Conservation (phyloP, 116 monocot genomes). For the Thalassia testudinum region DNA sequence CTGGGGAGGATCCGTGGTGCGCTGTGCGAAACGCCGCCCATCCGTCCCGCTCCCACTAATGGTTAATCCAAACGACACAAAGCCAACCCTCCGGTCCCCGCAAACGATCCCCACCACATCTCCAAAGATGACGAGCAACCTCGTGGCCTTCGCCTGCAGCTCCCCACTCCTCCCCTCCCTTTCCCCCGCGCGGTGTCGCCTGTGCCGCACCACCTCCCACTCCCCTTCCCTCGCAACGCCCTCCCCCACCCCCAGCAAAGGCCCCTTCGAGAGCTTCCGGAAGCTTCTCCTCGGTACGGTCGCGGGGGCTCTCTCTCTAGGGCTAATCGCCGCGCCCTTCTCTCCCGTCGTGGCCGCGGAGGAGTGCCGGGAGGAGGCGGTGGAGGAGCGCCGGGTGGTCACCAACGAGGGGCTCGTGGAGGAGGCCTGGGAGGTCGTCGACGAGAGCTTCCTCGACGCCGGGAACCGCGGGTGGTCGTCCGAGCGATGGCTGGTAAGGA, state of each 20-base stretch:
- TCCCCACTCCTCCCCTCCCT: not conserved
- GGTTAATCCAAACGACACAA: too few relatives aligned
- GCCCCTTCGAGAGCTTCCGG: not conserved
- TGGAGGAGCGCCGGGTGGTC: conserved; percentile 13
- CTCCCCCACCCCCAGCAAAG: not conserved
- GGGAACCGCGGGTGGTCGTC: conserved; percentile 55
- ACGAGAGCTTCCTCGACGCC: conserved; percentile 59
- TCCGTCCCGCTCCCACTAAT: too few relatives aligned
- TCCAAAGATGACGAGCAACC: too few relatives aligned
- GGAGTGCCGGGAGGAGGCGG: conserved; percentile 10
- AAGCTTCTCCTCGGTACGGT: not conserved
- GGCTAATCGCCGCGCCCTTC: not conserved
- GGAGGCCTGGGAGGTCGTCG: conserved; percentile 96
- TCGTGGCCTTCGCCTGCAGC: not conserved
- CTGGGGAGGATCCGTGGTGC: too few relatives aligned
- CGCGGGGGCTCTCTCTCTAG: conserved; percentile 3
- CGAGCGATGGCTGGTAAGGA: conserved; percentile 54
- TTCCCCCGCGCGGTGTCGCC: not conserved
- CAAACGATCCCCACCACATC: too few relatives aligned
- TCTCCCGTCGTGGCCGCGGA: not conserved
- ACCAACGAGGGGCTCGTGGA: conserved; percentile 74
- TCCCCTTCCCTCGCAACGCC: too few relatives aligned
- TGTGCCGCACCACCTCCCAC: too few relatives aligned
- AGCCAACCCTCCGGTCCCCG: too few relatives aligned
- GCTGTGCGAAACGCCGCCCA: too few relatives aligned